Evolutionary conservation across 345 rosid genomes (phyloP).

Genomic region (Melaleuca alternifolia): DNA sequence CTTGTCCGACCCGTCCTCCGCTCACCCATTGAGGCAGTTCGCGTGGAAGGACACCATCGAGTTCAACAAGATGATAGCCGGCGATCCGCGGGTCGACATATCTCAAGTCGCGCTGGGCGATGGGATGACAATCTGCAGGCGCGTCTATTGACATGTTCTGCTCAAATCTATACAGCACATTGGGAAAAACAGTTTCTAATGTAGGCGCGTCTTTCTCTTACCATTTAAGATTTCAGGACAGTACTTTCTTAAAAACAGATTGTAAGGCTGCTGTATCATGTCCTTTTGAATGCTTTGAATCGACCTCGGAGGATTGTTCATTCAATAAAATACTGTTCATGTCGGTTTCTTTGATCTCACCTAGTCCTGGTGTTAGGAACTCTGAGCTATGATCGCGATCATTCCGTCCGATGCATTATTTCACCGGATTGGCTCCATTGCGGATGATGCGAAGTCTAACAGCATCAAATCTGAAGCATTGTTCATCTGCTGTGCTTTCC

Average conservation of each 20-base stretch:
- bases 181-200: too few relatives aligned
- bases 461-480: too few relatives aligned
- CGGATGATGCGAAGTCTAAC: too few relatives aligned
- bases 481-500: too few relatives aligned
- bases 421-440: too few relatives aligned
- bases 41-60: constrained; percentile 10
- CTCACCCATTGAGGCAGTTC: not conserved
- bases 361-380: not conserved
- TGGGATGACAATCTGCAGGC: constrained; percentile 49
- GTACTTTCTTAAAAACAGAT: not conserved
- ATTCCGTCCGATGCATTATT: too few relatives aligned
- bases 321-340: not conserved
- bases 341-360: not conserved
- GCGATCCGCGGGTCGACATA: constrained; percentile 39
- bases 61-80: constrained; percentile 33
- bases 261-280: not conserved
- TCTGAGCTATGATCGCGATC: too few relatives aligned
- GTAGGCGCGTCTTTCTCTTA: not conserved
- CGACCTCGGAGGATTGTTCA: not conserved
- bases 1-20: not conserved
- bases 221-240: not conserved
- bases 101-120: constrained; percentile 48
- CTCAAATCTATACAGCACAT: not conserved
- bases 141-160: constrained; percentile 1
- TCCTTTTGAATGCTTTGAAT: not conserved